Percentiles rank a stretch among this genome's conserved stretches.
phyloP scores from a whole-genome alignment of 495 filamentous ascomycete species.

The Lepidopterella palustris region DNA sequence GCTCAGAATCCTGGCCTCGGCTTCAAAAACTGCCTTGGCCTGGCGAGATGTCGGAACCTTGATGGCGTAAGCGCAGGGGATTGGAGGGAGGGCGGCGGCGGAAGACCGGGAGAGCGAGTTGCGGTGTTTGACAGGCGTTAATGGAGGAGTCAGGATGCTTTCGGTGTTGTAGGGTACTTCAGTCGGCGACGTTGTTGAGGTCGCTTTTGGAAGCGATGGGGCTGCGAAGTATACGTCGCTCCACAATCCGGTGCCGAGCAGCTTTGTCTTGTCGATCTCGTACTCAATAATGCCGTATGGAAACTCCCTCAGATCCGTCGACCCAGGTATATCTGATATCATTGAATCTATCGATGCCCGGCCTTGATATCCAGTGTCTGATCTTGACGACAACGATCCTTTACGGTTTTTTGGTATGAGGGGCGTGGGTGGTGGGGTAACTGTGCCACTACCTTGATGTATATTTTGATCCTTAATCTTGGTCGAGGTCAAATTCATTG shows the following conservation, averaged over 20 bases:
- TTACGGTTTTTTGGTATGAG: too few relatives aligned
- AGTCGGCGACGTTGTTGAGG: neutral
- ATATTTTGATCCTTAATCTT: too few relatives aligned
- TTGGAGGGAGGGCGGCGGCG: neutral
- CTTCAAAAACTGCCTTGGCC: constrained; percentile 43
- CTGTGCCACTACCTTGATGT: too few relatives aligned
- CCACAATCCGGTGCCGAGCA: constrained; percentile 52
- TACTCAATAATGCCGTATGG: constrained; percentile 24
- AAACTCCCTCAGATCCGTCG: constrained; percentile 9
- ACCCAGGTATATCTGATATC: neutral
- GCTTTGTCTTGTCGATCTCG: constrained; percentile 28
- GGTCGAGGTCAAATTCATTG: too few relatives aligned
- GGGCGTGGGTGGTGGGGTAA: too few relatives aligned
- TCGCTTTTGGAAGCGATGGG: constrained; percentile 4
- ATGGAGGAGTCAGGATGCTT: constrained; percentile 40
- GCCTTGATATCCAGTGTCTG: too few relatives aligned
- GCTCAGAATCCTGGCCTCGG: constrained; percentile 49
- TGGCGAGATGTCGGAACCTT: constrained; percentile 48
- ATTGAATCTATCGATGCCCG: neutral
- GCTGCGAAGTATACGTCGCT: constrained; percentile 53
- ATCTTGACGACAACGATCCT: too few relatives aligned
- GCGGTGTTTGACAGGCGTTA: constrained; percentile 38
- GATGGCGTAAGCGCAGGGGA: constrained; percentile 44
- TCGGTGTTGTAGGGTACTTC: neutral
- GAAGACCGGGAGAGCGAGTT: constrained; percentile 3